Percentiles rank a stretch among this genome's conserved stretches.
Evolutionary conservation across 1,284 basidiomycete species (phyloP).

Genomic region (Tetrapyrgos nigripes): DNA sequence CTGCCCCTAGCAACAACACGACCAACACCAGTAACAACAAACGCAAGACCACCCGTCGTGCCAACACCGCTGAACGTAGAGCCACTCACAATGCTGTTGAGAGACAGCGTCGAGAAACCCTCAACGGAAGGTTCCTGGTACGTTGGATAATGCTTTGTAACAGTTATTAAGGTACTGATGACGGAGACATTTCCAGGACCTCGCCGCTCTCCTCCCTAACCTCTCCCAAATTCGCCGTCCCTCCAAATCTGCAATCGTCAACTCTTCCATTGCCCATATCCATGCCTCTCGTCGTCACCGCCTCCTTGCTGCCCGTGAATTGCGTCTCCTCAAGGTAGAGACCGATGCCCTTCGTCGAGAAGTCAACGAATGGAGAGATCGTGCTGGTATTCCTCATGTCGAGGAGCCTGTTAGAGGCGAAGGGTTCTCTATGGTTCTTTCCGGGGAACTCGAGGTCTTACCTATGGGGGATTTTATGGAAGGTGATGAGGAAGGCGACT

Average conservation of each 20-base stretch:
- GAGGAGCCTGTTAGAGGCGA: slow-evolving; percentile 75
- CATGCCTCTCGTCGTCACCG: slow-evolving; percentile 83
- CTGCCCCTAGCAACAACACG: neutral
- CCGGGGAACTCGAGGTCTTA: slow-evolving; percentile 70
- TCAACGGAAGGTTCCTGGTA: slow-evolving; percentile 89
- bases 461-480: neutral
- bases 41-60: slow-evolving; percentile 80
- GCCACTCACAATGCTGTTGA: slow-evolving; percentile 96
- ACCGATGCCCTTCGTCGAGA: slow-evolving; percentile 83
- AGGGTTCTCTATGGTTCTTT: slow-evolving; percentile 72
- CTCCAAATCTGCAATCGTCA: slow-evolving; percentile 96
- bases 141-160: slow-evolving; percentile 30
- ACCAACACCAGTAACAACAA: slow-evolving; percentile 45
- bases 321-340: slow-evolving; percentile 78
- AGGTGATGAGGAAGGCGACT: slow-evolving; percentile 17
- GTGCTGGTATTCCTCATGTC: slow-evolving; percentile 69
- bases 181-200: slow-evolving; percentile 59
- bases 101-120: slow-evolving; percentile 87
- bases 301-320: slow-evolving; percentile 76
- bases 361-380: slow-evolving; percentile 88
- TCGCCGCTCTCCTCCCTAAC: slow-evolving; percentile 88
- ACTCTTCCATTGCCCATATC: slow-evolving; percentile 87
- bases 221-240: slow-evolving; percentile 91
- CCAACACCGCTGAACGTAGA: slow-evolving; percentile 92
- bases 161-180: slow-evolving; percentile 10